These are phyloP conservation scores for Corynascus novoguineensis DNA, from an alignment of 495 filamentous ascomycete species.

Conservation along the genomic window DNA sequence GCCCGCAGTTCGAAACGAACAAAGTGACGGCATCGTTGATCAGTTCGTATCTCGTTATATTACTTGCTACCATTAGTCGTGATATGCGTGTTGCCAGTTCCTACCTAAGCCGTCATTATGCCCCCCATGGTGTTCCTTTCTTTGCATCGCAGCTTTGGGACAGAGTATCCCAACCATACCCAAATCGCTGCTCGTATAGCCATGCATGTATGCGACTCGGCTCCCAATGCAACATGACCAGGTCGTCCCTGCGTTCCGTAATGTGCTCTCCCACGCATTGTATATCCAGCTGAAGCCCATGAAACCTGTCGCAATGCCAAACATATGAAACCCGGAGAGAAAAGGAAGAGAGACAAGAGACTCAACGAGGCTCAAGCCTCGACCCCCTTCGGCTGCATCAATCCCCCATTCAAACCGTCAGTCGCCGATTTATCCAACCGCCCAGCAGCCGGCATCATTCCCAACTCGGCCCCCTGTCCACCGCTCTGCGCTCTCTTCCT, in stretches of 20 bases:
- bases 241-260: no score
- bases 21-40: no score
- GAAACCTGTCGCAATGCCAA: no score
- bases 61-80: slow-evolving; percentile 4
- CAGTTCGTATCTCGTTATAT: neutral
- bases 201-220: neutral
- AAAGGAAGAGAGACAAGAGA: no score
- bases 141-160: neutral
- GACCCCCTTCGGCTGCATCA: slow-evolving; percentile 33
- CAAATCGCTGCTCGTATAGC: neutral
- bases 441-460: slow-evolving; percentile 47
- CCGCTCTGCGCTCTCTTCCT: slow-evolving; percentile 71
- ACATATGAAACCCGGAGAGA: no score
- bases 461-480: slow-evolving; percentile 64
- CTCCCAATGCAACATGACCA: neutral
- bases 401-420: slow-evolving; percentile 3
- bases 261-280: no score
- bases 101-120: neutral
- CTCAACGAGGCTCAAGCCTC: slow-evolving; percentile 25
- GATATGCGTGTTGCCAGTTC: neutral
- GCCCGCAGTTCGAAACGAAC: no score
- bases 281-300: no score
- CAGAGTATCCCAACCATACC: neutral
- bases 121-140: neutral
- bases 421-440: no score